Base-by-base conservation (phyloP, 2,329 filamentous ascomycete genomes). In the Paraphoma sp. region DNA sequence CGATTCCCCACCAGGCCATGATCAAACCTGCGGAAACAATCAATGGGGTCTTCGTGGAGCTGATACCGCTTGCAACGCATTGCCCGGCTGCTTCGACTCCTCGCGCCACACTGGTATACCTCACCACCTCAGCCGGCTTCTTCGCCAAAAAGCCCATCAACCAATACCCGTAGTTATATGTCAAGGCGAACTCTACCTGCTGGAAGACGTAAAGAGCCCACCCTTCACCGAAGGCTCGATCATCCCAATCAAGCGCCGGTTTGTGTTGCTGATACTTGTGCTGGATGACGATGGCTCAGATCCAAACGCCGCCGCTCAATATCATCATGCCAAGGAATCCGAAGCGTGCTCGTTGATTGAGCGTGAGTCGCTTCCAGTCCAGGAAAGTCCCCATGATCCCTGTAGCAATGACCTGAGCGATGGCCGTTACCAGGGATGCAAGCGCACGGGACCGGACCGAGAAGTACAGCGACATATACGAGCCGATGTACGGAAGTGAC, bases 151-250 rank as follows among this genome's bases (percentile, higher is more conserved):
- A 73, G 3, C 72, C 69, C 8, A 74, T 64, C 1, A 77, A 55
- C 70, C 73, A 77, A 46, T 75, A 78, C 2, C 71, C 69, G 33
- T 71, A 75, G 51, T 75, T 76, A 53, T 75, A 73, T 7, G 69
- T 66, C 48, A 75, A 54, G 0, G 66, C 64, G 49, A 69, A 74
- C 45, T 71, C 71, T 16, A 73, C 64, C 52, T 73, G 74, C 68
- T 63, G 71, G 36, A 76, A 59, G 14, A 77, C 70, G 50, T 75
- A 75, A 8, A 76, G 53, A 5, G 66, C 75, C 68, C 70, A 74
- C 0, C 67, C 63, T 16, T 57, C 56, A 14, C 65, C 70, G 46
- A 69, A 74, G 1, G 62, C 63, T 1, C 59, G 46, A 31, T 65
- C 68, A 10, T 45, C 56, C 70, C 67, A 72, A 45, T 75, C 71